Conservation (phyloP, 2,329 filamentous ascomycete species). For the Exophiala xenobiotica region DNA sequence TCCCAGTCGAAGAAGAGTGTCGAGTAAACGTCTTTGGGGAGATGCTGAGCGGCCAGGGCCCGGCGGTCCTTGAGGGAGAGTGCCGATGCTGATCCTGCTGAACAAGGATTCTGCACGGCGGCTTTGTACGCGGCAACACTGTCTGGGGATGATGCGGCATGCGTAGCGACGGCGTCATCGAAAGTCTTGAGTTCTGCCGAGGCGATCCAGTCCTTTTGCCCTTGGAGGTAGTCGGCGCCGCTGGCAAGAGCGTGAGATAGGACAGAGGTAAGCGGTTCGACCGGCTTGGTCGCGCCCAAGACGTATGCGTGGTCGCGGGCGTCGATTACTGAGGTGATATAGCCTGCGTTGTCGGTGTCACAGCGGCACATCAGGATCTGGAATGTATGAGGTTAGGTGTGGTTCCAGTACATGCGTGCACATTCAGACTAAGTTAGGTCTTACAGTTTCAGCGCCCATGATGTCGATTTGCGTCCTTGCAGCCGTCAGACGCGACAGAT, state of each 20-base stretch:
- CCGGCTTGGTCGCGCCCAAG: conserved; percentile 9
- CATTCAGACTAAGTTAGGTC: background rate
- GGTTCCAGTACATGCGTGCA: background rate
- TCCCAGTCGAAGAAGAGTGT: conserved; percentile 13
- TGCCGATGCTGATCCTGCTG: background rate
- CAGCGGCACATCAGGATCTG: conserved; percentile 16
- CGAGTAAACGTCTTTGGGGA: background rate
- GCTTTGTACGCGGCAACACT: conserved; percentile 5
- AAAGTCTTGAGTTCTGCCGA: conserved; percentile 11
- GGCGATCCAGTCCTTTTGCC: conserved; percentile 8
- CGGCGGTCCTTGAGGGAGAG: conserved; percentile 1
- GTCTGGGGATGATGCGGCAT: background rate
- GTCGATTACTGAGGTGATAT: conserved; percentile 13
- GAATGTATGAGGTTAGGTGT: too few relatives aligned
- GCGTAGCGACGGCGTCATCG: conserved; percentile 6
- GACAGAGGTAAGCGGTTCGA: conserved; percentile 6
- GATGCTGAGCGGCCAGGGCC: background rate
- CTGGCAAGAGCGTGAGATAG: conserved; percentile 2
- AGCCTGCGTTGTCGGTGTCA: conserved; percentile 11
- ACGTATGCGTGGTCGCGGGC: conserved; percentile 11
- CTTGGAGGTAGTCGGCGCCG: background rate
- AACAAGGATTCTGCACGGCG: background rate
- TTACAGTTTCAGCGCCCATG: conserved; percentile 9
- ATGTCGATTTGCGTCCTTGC: conserved; percentile 14
- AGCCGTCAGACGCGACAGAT: conserved; percentile 5